A percentile compares a stretch with the other conserved stretches of the same genome.
Evolutionary conservation across 73 alveolate genomes (phyloP).

Genomic region (Tetrahymena borealis): DNA sequence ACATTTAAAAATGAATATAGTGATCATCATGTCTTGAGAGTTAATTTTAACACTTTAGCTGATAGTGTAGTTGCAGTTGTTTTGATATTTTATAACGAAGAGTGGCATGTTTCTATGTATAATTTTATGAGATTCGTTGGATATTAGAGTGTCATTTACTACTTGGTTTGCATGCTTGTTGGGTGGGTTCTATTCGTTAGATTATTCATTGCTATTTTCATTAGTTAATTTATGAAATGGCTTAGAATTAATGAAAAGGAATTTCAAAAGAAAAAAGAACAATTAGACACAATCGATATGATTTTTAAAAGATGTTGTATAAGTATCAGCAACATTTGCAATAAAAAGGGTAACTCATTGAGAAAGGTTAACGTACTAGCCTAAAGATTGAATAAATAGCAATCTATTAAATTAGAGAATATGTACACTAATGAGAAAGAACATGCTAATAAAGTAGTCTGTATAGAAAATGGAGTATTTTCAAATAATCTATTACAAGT

Average conservation of each 20-base stretch:
- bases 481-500: not conserved
- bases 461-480: not conserved
- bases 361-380: not conserved
- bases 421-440: not conserved
- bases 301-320: not conserved
- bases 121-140: not conserved
- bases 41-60: conserved; percentile 20
- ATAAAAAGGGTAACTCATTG: not conserved
- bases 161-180: conserved; percentile 8
- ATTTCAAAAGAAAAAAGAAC: not conserved
- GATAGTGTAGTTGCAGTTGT: conserved; percentile 29
- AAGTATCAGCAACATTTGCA: not conserved
- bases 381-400: not conserved
- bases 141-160: conserved; percentile 6
- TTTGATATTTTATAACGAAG: conserved; percentile 32
- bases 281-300: not conserved
- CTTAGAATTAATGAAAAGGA: conserved; percentile 21
- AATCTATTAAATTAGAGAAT: not conserved
- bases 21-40: not conserved
- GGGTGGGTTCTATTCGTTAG: conserved; percentile 29
- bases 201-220: conserved; percentile 24
- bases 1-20: not conserved
- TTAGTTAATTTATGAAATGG: conserved; percentile 18
- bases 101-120: conserved; percentile 38
- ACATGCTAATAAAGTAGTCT: not conserved